Evolutionary conservation across 1,284 basidiomycete genomes (phyloP), one percentile per base, ranked within the genome.

Genomic region (Cryptococcus wingfieldii): DNA sequence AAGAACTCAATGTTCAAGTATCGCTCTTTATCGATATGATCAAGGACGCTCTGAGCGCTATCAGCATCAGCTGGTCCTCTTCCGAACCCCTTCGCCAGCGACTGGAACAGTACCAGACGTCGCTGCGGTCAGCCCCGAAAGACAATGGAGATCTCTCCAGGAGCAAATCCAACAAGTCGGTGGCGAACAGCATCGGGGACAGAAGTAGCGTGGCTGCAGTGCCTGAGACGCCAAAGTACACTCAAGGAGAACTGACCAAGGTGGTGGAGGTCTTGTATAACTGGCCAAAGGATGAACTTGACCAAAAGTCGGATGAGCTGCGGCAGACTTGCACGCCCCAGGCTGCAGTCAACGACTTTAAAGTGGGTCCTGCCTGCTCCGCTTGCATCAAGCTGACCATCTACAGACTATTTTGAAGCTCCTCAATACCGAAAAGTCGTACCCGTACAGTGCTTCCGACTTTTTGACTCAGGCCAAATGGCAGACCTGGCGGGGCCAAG

Each of bases 1-100:
- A 84, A 51, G 90, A 96, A 72, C 83, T 97, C 54, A 93, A 96
- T 74, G 86, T 85, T 58, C 92, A 97, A 68, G 90, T 96, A 53
- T 87, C 86, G 1, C 81, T 85, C 52, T 97, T 98, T 70, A 84
- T 96, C 59, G 85, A 84, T 70, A 82, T 98, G 65, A 80, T 98
- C 14, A 90, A 97, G 57, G 88, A 42, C 19, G 41, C 41, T n/a
- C 41, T 42, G 1, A 34, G 31, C 31, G 31, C 31, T 10, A 34
- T 34, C 31, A 34, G 31, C 10, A 34, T 34, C 31, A 34, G 31
- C 31, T 34, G 31, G 31, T 34, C 31, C 10, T 34, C 31, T 10
- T 34, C 31, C 10, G 31, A 34, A 34, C 31, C 31, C 10, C 31
- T 34, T 34, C 31, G 31, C 31, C 31, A 34, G 31, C 31, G 31